These are phyloP conservation scores for Andrographis paniculata DNA, from an alignment of 305 asterid genomes.

Conservation along the genomic window DNA sequence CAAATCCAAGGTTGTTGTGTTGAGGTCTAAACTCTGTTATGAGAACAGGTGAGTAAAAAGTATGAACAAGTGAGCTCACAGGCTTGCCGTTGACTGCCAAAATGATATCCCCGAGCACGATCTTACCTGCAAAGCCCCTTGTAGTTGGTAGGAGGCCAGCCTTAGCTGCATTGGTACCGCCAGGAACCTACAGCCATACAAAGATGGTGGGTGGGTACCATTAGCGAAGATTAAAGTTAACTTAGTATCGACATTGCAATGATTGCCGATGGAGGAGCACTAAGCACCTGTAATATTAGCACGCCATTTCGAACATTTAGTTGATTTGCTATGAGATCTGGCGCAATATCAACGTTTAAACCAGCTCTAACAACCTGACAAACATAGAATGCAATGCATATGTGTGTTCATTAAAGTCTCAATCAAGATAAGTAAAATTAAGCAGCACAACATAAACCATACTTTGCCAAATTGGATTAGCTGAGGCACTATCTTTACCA, in stretches of 20 bases:
- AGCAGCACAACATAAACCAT: conserved; percentile 18
- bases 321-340: conserved; percentile 77
- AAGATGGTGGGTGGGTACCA: too few species aligned
- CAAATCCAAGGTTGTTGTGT: conserved; percentile 1
- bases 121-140: conserved; percentile 95
- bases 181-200: conserved; percentile 51
- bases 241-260: not conserved
- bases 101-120: conserved; percentile 82
- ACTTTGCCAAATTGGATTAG: conserved; percentile 85
- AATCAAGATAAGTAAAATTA: conserved; percentile 2
- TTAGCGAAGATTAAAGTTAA: not conserved
- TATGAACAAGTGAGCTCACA: conserved; percentile 31
- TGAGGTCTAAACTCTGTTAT: too few species aligned
- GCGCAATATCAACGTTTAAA: conserved; percentile 65
- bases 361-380: conserved; percentile 79
- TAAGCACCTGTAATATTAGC: conserved; percentile 58
- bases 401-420: too few species aligned
- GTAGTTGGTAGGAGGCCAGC: conserved; percentile 75
- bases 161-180: conserved; percentile 66
- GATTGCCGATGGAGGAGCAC: not conserved
- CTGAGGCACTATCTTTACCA: conserved; percentile 86
- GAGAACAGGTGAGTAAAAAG: not conserved
- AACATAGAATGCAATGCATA: not conserved
- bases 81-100: conserved; percentile 70
- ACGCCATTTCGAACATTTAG: conserved; percentile 95